These are phyloP conservation scores for Cylindrotheca fusiformis DNA, from an alignment of 108 stramenopile genomes.

Conservation along the genomic window DNA sequence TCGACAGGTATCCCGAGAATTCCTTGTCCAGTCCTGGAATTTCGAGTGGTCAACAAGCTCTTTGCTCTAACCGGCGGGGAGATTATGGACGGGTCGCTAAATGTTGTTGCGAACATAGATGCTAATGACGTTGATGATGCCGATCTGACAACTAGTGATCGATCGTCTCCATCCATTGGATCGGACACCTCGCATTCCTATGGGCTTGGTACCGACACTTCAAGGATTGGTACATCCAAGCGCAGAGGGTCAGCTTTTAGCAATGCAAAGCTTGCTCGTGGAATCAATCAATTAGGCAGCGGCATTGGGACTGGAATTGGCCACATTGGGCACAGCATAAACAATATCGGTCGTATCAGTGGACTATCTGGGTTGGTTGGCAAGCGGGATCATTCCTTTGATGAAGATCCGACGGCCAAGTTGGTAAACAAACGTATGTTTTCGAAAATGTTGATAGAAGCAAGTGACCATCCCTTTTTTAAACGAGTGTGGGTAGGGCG, in stretches of 20 bases:
- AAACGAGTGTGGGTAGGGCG: conserved; percentile 74
- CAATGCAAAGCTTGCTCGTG: not conserved
- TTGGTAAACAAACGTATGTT: conserved; percentile 56
- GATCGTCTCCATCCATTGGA: conserved; percentile 1
- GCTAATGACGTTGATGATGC: conserved; percentile 26
- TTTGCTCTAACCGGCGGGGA: conserved; percentile 59
- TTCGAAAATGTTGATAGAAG: conserved; percentile 62
- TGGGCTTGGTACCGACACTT: not conserved
- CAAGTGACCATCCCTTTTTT: conserved; percentile 75
- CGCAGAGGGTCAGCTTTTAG: not conserved
- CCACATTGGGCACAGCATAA: not conserved
- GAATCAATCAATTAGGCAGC: not conserved
- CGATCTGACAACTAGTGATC: conserved; percentile 24
- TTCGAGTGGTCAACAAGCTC: conserved; percentile 74
- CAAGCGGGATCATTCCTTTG: conserved; percentile 23
- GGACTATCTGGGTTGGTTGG: not conserved
- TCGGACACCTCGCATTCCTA: not conserved
- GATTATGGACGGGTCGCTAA: conserved; percentile 74
- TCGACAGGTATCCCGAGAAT: conserved; percentile 33
- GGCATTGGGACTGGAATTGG: not conserved
- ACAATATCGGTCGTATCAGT: not conserved
- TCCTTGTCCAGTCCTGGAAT: conserved; percentile 75
- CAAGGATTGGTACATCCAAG: not conserved
- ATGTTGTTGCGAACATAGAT: conserved; percentile 69
- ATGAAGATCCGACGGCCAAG: conserved; percentile 45